These are phyloP conservation scores for Alternaria brassicicola DNA, from an alignment of 2,329 filamentous ascomycete genomes.

Conservation along the genomic window DNA sequence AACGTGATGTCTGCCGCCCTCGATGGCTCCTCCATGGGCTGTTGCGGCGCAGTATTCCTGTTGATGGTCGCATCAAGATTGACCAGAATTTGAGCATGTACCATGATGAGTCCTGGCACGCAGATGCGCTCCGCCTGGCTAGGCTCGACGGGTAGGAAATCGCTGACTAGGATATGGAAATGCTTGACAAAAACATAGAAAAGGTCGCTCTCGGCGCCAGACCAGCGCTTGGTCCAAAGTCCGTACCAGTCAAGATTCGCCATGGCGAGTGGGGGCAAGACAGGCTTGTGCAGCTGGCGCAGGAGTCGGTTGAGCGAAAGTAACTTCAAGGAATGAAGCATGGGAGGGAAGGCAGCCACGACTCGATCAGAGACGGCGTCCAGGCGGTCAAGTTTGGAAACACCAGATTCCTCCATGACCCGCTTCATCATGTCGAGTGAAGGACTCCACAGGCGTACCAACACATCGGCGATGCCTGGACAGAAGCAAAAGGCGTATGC, in stretches of 20 bases:
- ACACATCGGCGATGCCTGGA: constrained; percentile 80
- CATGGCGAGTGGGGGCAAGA: constrained; percentile 70
- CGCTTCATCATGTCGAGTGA: constrained; percentile 72
- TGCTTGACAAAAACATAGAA: constrained; percentile 93
- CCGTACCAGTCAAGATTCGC: constrained; percentile 83
- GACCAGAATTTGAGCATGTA: constrained; percentile 81
- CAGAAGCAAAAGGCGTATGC: constrained; percentile 95
- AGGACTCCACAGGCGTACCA: constrained; percentile 81
- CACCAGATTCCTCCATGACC: constrained; percentile 70
- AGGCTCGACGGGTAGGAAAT: constrained; percentile 58
- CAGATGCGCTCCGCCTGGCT: constrained; percentile 64
- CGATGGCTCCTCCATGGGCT: constrained; percentile 37
- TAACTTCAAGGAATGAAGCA: constrained; percentile 66
- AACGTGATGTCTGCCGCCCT: constrained; percentile 64
- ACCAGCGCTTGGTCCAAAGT: constrained; percentile 84
- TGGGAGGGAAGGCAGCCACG: constrained; percentile 71
- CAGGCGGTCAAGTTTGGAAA: constrained; percentile 61
- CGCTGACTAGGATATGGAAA: constrained; percentile 78
- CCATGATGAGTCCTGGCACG: constrained; percentile 77
- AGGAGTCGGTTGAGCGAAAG: constrained; percentile 65
- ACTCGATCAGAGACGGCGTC: constrained; percentile 64
- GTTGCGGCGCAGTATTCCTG: constrained; percentile 62
- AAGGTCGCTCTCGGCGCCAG: constrained; percentile 83
- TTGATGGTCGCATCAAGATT: constrained; percentile 85
- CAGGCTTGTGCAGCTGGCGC: constrained; percentile 67